Evolutionary conservation across 208 protist species (phyloP), one percentile per base, ranked within the genome.

Genomic region (Trypanosoma avium): DNA sequence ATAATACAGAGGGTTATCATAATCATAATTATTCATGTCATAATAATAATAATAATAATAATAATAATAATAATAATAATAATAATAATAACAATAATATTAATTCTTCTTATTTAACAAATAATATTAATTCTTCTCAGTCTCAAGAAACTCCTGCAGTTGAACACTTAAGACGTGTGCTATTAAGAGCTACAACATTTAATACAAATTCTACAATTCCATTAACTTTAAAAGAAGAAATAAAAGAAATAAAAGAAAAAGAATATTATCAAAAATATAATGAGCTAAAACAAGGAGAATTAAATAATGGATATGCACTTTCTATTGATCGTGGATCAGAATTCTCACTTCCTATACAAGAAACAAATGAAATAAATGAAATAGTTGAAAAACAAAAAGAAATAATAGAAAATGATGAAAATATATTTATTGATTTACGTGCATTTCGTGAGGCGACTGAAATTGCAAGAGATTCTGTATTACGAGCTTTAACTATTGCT

Each of bases 131-230:
- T n/a, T 22, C 42, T 35, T 3, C 15, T 21, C 33, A 35, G 4
- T 6, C 5, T 15, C 8, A 46, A 26, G 52, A 58, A 17, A 12
- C 15, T 24, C 19, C 27, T 45, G 10, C 54, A 12, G 33, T 36
- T 12, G 43, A 59, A 19, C 48, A 56, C 19, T 48, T 70, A 9
- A 42, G 33, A 0, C 36, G 48, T n/a, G 47, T 70, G 4, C 65
- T 70, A 17, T 32, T 63, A 47, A 43, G 65, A 29, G 65, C 56
- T 27, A 70, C 65, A 33, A 63, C 15, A 19, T 61, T 70, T 50
- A 26, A 17, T 19, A 10, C 38, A 24, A 36, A 22, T 21, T 29
- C 38, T 50, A 21, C 13, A 29, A 40, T 26, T 33, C 17, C 13
- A 40, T 19, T 4, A 21, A n/a, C n/a, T 7, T 7, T 24, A 33